Conservation (phyloP, 176 grass and related monocot genomes). For the Puya raimondii region DNA sequence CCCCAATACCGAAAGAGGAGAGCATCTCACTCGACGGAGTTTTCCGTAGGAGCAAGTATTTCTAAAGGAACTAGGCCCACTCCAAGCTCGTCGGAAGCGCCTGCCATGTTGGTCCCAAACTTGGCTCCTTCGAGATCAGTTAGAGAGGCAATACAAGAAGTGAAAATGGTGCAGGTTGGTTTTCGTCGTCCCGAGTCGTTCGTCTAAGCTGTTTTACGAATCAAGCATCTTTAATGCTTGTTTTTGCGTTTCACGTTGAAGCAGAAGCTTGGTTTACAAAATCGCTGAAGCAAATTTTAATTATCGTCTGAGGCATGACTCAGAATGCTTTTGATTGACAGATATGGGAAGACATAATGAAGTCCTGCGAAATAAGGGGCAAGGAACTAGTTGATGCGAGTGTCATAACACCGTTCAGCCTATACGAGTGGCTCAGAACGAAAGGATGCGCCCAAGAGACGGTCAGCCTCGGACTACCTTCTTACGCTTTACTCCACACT, state of each 20-base stretch:
- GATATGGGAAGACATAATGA: conserved; percentile 74
- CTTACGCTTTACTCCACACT: conserved; percentile 39
- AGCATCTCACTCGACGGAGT: conserved; percentile 39
- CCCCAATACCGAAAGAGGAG: conserved; percentile 72
- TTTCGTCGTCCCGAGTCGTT: not conserved
- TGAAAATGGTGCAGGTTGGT: conserved; percentile 93
- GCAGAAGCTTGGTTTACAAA: too few relatives aligned
- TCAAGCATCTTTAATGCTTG: too few relatives aligned
- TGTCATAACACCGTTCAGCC: conserved; percentile 41
- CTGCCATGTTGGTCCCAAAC: conserved; percentile 73
- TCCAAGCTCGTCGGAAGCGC: conserved; percentile 35
- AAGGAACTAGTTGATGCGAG: conserved; percentile 63
- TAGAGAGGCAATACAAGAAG: conserved; percentile 84
- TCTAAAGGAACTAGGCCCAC: conserved; percentile 42
- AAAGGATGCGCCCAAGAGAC: conserved; percentile 46
- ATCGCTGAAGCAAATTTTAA: too few relatives aligned
- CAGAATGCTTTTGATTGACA: conserved; percentile 9
- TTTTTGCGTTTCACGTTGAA: too few relatives aligned
- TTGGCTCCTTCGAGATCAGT: conserved; percentile 78
- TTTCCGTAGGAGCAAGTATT: conserved; percentile 42
- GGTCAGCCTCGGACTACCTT: conserved; percentile 58
- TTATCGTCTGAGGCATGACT: too few relatives aligned
- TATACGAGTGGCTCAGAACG: conserved; percentile 54
- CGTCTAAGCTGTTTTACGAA: too few relatives aligned
- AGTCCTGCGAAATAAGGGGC: conserved; percentile 42